phyloP scores from a whole-genome alignment of 768 basidiomycete species.

The Dioszegia aurantiaca region DNA sequence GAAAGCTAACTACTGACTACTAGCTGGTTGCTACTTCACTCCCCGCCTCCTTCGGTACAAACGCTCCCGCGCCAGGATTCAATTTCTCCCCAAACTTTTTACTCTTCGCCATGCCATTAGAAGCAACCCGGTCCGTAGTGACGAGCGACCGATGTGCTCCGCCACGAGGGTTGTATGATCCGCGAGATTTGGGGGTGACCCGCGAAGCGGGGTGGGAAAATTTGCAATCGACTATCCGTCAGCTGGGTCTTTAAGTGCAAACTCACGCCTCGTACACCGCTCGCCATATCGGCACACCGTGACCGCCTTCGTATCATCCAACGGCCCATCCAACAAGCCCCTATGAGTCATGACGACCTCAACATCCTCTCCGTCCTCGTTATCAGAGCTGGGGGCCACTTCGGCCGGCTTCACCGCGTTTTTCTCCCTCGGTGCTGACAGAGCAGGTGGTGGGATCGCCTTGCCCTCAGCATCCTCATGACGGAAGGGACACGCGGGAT shows the following conservation, averaged over 20 bases:
- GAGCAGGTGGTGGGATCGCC: constrained; percentile 48
- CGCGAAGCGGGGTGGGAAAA: constrained; percentile 77
- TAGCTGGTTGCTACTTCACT: constrained; percentile 23
- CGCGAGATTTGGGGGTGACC: constrained; percentile 24
- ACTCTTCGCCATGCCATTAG: constrained; percentile 36
- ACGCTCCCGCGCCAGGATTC: constrained; percentile 29
- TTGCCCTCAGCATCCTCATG: constrained; percentile 52
- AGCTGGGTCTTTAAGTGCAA: neutral
- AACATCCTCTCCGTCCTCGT: constrained; percentile 36
- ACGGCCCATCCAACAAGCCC: constrained; percentile 41
- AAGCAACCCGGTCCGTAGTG: constrained; percentile 9
- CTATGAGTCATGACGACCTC: constrained; percentile 45
- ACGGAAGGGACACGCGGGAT: constrained; percentile 51
- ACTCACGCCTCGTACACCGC: constrained; percentile 67
- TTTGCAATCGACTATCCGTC: constrained; percentile 64
- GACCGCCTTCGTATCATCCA: constrained; percentile 35
- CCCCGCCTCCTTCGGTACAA: constrained; percentile 16
- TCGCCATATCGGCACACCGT: constrained; percentile 76
- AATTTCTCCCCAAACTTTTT: constrained; percentile 41
- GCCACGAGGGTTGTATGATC: constrained; percentile 10
- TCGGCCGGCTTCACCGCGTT: too few species aligned
- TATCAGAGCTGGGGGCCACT: constrained; percentile 25
- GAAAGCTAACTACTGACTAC: neutral
- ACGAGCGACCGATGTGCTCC: constrained; percentile 1
- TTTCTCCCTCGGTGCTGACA: constrained; percentile 34